phyloP scores from a whole-genome alignment of 257 asterid species.

The Jasminum sambac region DNA sequence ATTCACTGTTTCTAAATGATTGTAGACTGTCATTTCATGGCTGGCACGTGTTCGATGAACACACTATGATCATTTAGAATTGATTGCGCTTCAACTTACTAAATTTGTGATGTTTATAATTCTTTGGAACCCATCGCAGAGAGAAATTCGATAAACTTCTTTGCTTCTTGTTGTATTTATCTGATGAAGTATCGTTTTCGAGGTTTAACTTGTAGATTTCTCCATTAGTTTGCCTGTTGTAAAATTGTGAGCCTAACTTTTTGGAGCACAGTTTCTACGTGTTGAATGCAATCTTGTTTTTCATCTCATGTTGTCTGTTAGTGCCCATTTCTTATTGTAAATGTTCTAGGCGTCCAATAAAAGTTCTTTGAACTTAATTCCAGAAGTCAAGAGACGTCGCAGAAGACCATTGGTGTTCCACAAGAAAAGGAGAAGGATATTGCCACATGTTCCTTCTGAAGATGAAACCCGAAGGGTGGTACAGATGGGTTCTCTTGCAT shows the following conservation, averaged over 20 bases:
- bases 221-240: constrained; percentile 1
- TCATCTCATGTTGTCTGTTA: neutral
- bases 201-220: neutral
- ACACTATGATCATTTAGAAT: constrained; percentile 1
- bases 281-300: neutral
- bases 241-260: neutral
- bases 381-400: constrained; percentile 67
- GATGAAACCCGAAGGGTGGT: constrained; percentile 46
- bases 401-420: constrained; percentile 58
- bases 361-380: constrained; percentile 12
- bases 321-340: neutral
- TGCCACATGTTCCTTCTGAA: constrained; percentile 60
- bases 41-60: constrained; percentile 18
- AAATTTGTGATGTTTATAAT: neutral
- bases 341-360: neutral
- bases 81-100: neutral
- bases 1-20: constrained; percentile 7
- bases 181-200: neutral
- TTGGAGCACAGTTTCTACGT: neutral
- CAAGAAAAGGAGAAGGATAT: constrained; percentile 74
- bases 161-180: neutral
- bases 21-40: constrained; percentile 5
- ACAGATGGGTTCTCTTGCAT: constrained; percentile 77
- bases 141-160: neutral
- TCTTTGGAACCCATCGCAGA: neutral